Conservation (phyloP, 306 rosid species). For the Nissolia schottii region DNA sequence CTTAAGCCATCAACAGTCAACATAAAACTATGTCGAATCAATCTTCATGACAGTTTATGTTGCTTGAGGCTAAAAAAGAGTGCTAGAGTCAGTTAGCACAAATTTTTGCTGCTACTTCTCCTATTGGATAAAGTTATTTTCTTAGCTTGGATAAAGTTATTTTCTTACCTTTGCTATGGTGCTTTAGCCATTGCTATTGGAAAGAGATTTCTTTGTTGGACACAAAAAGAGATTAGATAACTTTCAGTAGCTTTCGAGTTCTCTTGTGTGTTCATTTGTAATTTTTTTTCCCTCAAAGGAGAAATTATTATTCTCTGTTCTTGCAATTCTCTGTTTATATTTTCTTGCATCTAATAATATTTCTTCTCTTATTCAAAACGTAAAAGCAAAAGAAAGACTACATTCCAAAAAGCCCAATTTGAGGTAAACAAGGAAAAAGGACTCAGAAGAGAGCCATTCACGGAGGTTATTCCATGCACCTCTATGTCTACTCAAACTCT, state of each 20-base stretch:
- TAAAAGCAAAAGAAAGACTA: too few species aligned
- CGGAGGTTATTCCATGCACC: neutral
- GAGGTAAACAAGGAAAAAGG: neutral
- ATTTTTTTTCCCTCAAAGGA: too few species aligned
- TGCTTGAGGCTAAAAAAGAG: neutral
- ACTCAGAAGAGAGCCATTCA: neutral
- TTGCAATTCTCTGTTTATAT: too few species aligned
- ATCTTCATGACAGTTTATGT: too few species aligned
- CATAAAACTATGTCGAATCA: too few species aligned
- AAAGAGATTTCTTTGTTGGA: neutral
- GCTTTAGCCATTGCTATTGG: neutral
- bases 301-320: too few species aligned
- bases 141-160: neutral
- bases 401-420: neutral
- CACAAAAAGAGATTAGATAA: neutral
- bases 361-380: too few species aligned
- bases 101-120: neutral
- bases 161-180: neutral
- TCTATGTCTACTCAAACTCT: neutral
- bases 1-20: too few species aligned
- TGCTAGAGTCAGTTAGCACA: neutral
- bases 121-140: neutral
- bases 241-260: neutral
- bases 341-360: too few species aligned
- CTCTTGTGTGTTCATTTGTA: too few species aligned